Evolutionary conservation across 768 basidiomycete genomes (phyloP).

Genomic region (Naganishia kalamii): DNA sequence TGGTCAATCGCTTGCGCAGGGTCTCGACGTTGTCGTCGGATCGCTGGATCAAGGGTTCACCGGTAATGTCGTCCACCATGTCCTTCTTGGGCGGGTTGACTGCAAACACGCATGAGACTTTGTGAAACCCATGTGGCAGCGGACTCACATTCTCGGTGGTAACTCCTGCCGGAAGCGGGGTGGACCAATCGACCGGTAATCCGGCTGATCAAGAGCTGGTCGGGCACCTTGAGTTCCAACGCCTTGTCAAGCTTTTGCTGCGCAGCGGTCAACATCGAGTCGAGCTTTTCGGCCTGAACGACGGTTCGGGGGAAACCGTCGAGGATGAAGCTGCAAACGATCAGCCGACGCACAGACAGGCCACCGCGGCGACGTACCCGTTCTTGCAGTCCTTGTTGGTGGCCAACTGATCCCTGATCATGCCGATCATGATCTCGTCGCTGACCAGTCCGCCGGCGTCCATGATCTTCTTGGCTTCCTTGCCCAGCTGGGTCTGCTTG

Average conservation of each 20-base stretch:
- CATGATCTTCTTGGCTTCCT: constrained; percentile 95
- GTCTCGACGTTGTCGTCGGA: constrained; percentile 98
- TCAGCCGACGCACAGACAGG: not conserved
- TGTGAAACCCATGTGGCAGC: not conserved
- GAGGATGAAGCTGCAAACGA: constrained; percentile 73
- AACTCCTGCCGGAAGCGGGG: constrained; percentile 77
- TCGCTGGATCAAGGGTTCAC: constrained; percentile 92
- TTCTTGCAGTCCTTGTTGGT: constrained; percentile 89
- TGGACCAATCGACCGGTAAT: constrained; percentile 96
- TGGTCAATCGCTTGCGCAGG: constrained; percentile 73
- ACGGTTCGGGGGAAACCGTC: constrained; percentile 99
- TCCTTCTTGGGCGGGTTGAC: constrained; percentile 90
- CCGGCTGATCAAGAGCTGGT: constrained; percentile 90
- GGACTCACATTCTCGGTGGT: constrained; percentile 87
- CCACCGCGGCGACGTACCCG: constrained; percentile 59
- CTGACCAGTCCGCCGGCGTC: constrained; percentile 89
- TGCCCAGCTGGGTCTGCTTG: constrained; percentile 76
- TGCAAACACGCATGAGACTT: not conserved
- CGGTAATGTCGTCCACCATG: constrained; percentile 87
- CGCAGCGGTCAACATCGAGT: constrained; percentile 72
- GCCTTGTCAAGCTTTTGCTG: constrained; percentile 81
- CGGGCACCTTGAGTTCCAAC: constrained; percentile 83
- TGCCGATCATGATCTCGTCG: constrained; percentile 94
- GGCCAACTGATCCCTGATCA: constrained; percentile 93
- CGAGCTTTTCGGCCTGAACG: constrained; percentile 91